These are phyloP conservation scores for Phialophora macrospora DNA, from an alignment of 2,329 filamentous ascomycete genomes.

Conservation along the genomic window DNA sequence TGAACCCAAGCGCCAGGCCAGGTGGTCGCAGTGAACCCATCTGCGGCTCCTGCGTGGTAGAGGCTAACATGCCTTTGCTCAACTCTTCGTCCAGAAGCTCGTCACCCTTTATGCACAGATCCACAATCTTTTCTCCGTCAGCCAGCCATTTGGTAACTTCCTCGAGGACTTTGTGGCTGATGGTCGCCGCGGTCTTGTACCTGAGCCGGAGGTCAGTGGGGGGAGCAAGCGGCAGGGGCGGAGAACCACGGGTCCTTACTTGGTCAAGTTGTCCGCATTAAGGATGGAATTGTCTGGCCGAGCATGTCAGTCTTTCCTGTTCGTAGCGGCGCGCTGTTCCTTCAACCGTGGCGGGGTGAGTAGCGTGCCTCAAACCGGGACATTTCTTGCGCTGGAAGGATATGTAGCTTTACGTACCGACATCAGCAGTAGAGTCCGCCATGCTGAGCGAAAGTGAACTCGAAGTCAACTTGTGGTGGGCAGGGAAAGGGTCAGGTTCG, in stretches of 20 bases:
- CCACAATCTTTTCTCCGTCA: slow-evolving; percentile 88
- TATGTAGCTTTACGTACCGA: slow-evolving; percentile 17
- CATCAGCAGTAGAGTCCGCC: slow-evolving; percentile 29
- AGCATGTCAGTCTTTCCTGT: slow-evolving; percentile 9
- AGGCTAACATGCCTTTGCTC: slow-evolving; percentile 61
- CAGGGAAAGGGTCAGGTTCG: slow-evolving; percentile 7
- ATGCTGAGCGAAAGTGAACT: slow-evolving; percentile 14
- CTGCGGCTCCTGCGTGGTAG: neutral
- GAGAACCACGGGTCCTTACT: slow-evolving; percentile 47
- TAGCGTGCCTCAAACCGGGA: neutral
- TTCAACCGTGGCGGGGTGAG: slow-evolving; percentile 7
- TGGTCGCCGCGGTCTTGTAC: slow-evolving; percentile 95
- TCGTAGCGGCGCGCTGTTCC: neutral
- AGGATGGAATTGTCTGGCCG: slow-evolving; percentile 79
- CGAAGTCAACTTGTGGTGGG: neutral
- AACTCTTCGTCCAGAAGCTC: slow-evolving; percentile 93
- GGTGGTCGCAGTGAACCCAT: neutral
- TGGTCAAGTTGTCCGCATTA: slow-evolving; percentile 94
- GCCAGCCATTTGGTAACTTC: slow-evolving; percentile 75
- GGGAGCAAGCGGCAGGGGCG: neutral
- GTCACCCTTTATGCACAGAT: slow-evolving; percentile 94
- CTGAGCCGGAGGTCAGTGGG: slow-evolving; percentile 18
- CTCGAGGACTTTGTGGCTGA: slow-evolving; percentile 93
- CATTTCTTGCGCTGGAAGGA: neutral
- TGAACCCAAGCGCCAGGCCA: neutral